These are phyloP conservation scores for Sclerotinia sclerotiorum DNA, from an alignment of 2,329 filamentous ascomycete species.

Conservation along the genomic window DNA sequence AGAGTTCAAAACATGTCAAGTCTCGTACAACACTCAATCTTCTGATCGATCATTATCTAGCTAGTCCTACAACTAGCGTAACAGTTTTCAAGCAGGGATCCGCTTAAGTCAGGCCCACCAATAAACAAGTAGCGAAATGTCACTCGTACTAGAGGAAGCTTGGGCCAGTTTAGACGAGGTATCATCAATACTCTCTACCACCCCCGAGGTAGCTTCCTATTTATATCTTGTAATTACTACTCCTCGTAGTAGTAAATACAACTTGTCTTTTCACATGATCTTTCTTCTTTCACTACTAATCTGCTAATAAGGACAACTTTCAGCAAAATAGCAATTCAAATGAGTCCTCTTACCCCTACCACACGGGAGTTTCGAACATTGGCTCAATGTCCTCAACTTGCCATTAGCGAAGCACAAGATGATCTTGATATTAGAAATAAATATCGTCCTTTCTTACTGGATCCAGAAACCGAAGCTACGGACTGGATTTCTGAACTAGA, in stretches of 20 bases:
- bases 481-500: conserved; percentile 61
- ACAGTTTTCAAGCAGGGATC: not conserved
- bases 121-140: conserved; percentile 1
- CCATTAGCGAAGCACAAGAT: conserved; percentile 13
- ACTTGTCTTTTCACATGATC: not conserved
- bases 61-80: not conserved
- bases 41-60: not conserved
- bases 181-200: not conserved
- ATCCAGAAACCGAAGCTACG: conserved; percentile 39
- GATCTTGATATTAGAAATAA: conserved; percentile 38
- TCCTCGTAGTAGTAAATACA: not conserved
- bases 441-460: conserved; percentile 59
- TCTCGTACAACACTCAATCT: too few species aligned
- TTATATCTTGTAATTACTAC: not conserved
- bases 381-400: conserved; percentile 12
- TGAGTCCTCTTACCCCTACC: not conserved
- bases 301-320: not conserved
- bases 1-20: too few species aligned
- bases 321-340: not conserved
- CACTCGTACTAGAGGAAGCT: not conserved
- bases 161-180: conserved; percentile 1
- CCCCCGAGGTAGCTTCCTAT: not conserved
- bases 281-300: not conserved
- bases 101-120: not conserved
- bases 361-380: conserved; percentile 12